Conservation (phyloP, 2,329 filamentous ascomycete species). For the Epichloe elymi region DNA sequence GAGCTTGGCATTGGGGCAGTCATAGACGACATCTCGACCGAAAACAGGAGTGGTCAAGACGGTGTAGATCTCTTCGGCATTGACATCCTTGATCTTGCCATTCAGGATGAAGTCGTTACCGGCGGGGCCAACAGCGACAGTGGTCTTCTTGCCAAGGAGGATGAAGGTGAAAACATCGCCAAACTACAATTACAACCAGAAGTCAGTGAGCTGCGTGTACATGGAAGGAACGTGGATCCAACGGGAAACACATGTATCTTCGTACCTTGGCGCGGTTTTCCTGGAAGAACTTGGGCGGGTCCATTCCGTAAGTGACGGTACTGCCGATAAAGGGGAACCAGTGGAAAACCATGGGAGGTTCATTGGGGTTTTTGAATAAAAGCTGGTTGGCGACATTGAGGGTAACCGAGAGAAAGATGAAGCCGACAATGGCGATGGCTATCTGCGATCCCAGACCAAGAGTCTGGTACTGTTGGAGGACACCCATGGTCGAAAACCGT, state of each 20-base stretch:
- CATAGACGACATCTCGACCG: conserved; percentile 77
- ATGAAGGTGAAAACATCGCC: conserved; percentile 86
- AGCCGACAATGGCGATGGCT: conserved; percentile 26
- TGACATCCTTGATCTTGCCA: conserved; percentile 79
- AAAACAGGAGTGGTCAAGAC: conserved; percentile 63
- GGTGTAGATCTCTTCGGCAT: conserved; percentile 80
- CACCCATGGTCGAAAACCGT: conserved; percentile 33
- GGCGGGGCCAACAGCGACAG: conserved; percentile 66
- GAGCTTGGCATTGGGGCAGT: conserved; percentile 80
- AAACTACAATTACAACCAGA: conserved; percentile 44
- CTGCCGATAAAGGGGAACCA: conserved; percentile 76
- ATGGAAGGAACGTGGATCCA: neutral
- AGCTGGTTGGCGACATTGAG: conserved; percentile 73
- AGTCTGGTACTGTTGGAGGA: conserved; percentile 38
- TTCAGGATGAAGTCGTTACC: conserved; percentile 90
- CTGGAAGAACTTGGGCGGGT: conserved; percentile 79
- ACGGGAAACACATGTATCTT: conserved; percentile 10
- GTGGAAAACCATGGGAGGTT: conserved; percentile 70
- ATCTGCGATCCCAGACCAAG: conserved; percentile 36
- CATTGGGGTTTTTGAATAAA: conserved; percentile 68
- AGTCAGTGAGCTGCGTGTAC: neutral
- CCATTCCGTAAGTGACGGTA: conserved; percentile 89
- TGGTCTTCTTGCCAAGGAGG: conserved; percentile 78
- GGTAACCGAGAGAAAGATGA: conserved; percentile 45
- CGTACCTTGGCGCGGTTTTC: conserved; percentile 61